Evolutionary conservation across 176 grass and related monocot species (phyloP), one percentile per base, ranked within the genome.

Genomic region (Musa troglodytarum): DNA sequence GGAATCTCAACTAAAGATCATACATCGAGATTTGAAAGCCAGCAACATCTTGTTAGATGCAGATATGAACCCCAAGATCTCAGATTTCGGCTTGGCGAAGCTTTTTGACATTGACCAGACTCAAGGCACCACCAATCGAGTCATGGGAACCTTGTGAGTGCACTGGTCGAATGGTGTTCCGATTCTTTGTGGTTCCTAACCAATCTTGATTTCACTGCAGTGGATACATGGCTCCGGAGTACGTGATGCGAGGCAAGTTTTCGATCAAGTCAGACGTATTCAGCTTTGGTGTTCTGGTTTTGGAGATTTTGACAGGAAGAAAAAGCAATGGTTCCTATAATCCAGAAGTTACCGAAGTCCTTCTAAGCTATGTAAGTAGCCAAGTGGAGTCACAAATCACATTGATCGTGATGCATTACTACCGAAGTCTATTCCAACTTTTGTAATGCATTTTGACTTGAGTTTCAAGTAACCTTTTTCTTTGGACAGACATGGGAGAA

Each of bases 21-120:
- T 88, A 54, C 86, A 88, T 53, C 57, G 77, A 1, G 86, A 88
- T 75, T 53, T 88, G 21, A 88, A 88, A 88, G 82, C 86, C 9
- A 84, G 86, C 65, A 88, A 84, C 16, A 12, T 88, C 26, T 28
- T 28, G 26, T 28, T 28, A 28, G 26, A 28, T 2, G 26, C 26
- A 28, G 26, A 28, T 28, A 28, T 28, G 26, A 28, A 28, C 26
- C 26, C 26, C 26, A 28, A 28, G 26, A 28, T 28, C 26, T 59
- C 56, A 59, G 56, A 59, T 17, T 59, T 59, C 10, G 56, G 56
- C 6, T n/a, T 59, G 1, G 56, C 56, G 13, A 59, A 14, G 11
- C 56, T 59, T 59, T 59, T 59, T 17, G 19, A 17, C 54, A 56
- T 10, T 15, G 54, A 56, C 11, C 54, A 56, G 54, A 56, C 54